Evolutionary conservation across 768 basidiomycete species (phyloP), one percentile per base, ranked within the genome.

Genomic region (Phanerochaete sordida): DNA sequence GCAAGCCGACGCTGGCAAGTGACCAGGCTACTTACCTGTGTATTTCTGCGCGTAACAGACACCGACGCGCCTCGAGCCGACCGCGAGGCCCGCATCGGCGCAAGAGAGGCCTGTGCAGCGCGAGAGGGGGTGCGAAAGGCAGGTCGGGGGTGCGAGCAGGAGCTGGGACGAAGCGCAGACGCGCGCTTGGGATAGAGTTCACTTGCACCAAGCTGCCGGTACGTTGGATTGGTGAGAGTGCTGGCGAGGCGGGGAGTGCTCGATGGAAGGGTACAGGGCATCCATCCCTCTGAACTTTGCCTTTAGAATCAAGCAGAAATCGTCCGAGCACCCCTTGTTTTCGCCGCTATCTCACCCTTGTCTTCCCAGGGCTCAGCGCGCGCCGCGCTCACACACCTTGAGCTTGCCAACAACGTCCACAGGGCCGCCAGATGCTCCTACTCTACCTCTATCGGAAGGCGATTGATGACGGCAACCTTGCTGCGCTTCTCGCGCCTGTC

Each of bases 121-220:
- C 33, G 23, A 54, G 13, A 21, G 33, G 26, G 9, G 51, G 51
- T 31, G 51, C 51, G 21, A 52, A 35, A 52, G 31, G 31, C 39
- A 43, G 23, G 30, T 26, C 30, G 50, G 27, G 12, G 50, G n/a
- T 21, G 30, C 27, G 50, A 51, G 50, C 13, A 33, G 50, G 31
- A 15, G n/a, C n/a, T n/a, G 4, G 8, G 19, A 19, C 39, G 19
- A 4, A 12, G 39, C 30, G 19, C 26, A 54, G 53, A 33, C 53
- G 53, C 53, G 53, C 53, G 37, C 12, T 23, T 26, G 21, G 24
- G 53, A 54, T 54, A 39, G 35, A 43, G 35, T 54, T 54, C 53
- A 31, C 1, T 19, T n/a, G 53, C 53, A 54, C 53, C 53, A 54
- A 54, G 37, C 27, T 43, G 7, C 21, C 53, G 53, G 53, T 12